Evolutionary conservation across 306 rosid species (phyloP).

Genomic region (Vigna hirtella): DNA sequence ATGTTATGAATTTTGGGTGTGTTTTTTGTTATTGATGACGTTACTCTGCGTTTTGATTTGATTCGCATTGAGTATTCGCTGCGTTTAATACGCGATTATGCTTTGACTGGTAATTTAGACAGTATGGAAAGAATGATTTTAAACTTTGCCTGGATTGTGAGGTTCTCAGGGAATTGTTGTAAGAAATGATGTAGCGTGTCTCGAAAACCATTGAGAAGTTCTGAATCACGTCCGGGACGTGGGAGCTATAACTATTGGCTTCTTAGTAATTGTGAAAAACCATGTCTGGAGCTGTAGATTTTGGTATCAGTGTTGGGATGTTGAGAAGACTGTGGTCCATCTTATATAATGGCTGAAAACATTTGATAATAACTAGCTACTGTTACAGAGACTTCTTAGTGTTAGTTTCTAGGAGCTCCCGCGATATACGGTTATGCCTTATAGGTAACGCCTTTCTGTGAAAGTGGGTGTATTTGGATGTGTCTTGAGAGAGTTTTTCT

Average conservation of each 20-base stretch:
- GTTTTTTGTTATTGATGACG: slow-evolving; percentile 27
- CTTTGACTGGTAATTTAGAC: slow-evolving; percentile 23
- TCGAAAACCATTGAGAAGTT: background rate
- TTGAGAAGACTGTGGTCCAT: slow-evolving; percentile 20
- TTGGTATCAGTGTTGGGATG: slow-evolving; percentile 20
- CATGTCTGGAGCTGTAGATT: slow-evolving; percentile 12
- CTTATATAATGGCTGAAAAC: background rate
- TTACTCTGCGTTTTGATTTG: slow-evolving; percentile 17
- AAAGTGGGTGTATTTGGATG: slow-evolving; percentile 34
- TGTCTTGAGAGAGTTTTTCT: slow-evolving; percentile 24
- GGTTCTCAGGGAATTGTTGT: background rate
- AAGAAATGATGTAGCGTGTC: background rate
- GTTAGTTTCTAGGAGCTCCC: slow-evolving; percentile 14
- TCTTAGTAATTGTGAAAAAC: background rate
- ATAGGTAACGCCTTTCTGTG: background rate
- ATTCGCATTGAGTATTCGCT: slow-evolving; percentile 27
- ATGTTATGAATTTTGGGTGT: slow-evolving; percentile 24
- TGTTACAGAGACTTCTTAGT: background rate
- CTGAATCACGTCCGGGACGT: background rate
- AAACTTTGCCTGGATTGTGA: slow-evolving; percentile 34
- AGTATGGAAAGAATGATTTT: slow-evolving; percentile 9
- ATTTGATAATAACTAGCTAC: background rate
- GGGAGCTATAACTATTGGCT: background rate
- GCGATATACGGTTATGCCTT: background rate
- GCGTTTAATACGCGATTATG: slow-evolving; percentile 36